Conservation (phyloP, 805 yeast genomes). For the Trichomonascus vanleenenianus region DNA sequence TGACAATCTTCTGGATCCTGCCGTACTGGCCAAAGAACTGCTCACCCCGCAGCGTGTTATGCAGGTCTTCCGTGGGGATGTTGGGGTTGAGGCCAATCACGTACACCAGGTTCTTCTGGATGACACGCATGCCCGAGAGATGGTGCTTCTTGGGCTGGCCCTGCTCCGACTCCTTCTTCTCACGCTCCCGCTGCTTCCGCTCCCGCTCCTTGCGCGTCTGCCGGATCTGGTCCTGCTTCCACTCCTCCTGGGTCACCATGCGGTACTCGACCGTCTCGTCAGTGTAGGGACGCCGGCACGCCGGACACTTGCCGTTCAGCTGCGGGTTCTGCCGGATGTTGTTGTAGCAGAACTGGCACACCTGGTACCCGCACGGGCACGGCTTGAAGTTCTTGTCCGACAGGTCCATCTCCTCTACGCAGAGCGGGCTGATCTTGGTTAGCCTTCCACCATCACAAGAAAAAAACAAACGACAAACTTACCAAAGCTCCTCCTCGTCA, state of each 20-base stretch:
- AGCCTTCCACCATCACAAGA: slow-evolving; percentile 27
- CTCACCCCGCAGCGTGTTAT: slow-evolving; percentile 74
- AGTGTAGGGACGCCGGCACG: slow-evolving; percentile 89
- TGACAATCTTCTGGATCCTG: slow-evolving; percentile 85
- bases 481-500: slow-evolving; percentile 72
- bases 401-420: slow-evolving; percentile 96
- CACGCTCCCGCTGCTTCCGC: slow-evolving; percentile 77
- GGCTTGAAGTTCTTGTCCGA: slow-evolving; percentile 96
- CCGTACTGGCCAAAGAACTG: slow-evolving; percentile 99
- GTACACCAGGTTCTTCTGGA: slow-evolving; percentile 92
- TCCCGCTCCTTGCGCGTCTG: slow-evolving; percentile 71
- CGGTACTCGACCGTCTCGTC: slow-evolving; percentile 89
- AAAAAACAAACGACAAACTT: slow-evolving; percentile 30
- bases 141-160: slow-evolving; percentile 69
- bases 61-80: slow-evolving; percentile 77
- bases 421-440: slow-evolving; percentile 55
- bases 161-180: slow-evolving; percentile 82
- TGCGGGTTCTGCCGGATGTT: slow-evolving; percentile 94
- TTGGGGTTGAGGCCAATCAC: slow-evolving; percentile 92
- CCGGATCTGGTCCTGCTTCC: slow-evolving; percentile 71
- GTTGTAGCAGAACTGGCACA: slow-evolving; percentile 97
- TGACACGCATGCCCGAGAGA: slow-evolving; percentile 95
- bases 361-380: slow-evolving; percentile 99
- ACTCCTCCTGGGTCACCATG: slow-evolving; percentile 76
- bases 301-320: slow-evolving; percentile 93